Conservation (phyloP, 1,284 basidiomycete genomes). For the Apiotrichum laibachii region DNA sequence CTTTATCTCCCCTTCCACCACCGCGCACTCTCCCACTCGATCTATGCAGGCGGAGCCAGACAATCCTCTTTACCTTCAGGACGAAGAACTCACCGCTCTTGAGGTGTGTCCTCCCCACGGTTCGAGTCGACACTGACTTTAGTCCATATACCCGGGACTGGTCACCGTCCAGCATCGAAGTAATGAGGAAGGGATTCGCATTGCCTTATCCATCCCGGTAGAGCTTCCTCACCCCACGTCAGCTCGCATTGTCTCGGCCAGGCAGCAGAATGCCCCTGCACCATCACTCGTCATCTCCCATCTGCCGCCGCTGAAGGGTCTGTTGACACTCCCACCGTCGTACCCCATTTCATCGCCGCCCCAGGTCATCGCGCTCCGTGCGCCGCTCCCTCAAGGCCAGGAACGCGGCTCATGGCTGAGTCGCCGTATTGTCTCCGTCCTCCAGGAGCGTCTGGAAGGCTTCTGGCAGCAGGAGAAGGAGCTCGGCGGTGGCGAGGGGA, state of each 20-base stretch:
- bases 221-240: conserved; percentile 18
- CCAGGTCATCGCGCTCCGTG: conserved; percentile 17
- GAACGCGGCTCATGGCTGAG: conserved; percentile 26
- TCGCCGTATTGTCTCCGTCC: neutral
- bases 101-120: conserved; percentile 23
- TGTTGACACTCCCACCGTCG: conserved; percentile 24
- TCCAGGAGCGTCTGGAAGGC: conserved; percentile 14
- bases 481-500: conserved; percentile 8
- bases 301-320: conserved; percentile 34
- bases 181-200: conserved; percentile 14
- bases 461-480: conserved; percentile 14
- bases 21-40: no score
- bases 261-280: neutral
- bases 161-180: conserved; percentile 22
- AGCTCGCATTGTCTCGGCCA: neutral
- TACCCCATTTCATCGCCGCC: conserved; percentile 35
- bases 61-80: conserved; percentile 19
- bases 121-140: neutral
- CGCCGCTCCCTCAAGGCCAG: conserved; percentile 15
- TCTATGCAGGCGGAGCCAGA: no score
- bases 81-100: conserved; percentile 37
- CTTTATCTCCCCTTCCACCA: no score
- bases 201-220: conserved; percentile 30
- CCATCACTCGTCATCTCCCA: conserved; percentile 23
- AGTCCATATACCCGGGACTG: conserved; percentile 41